Evolutionary conservation across 2,329 filamentous ascomycete species (phyloP).

Genomic region (Coniochaeta sp.): DNA sequence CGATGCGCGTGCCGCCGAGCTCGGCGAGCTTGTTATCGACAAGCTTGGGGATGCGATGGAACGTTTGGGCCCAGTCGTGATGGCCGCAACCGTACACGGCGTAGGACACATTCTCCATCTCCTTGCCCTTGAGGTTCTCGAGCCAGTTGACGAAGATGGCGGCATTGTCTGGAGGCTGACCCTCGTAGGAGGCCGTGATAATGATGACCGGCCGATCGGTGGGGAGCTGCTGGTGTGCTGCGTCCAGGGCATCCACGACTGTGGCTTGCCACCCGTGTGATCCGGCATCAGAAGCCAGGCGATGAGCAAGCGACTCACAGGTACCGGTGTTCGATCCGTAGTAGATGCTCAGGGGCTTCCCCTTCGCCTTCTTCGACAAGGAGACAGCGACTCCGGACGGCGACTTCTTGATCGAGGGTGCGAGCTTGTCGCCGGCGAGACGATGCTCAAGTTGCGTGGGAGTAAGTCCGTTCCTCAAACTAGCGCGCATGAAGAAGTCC

Average conservation of each 20-base stretch:
- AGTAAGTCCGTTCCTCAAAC: slow-evolving; percentile 52
- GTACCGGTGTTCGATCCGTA: slow-evolving; percentile 73
- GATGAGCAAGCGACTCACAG: slow-evolving; percentile 62
- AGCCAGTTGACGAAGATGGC: slow-evolving; percentile 63
- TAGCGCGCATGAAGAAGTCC: slow-evolving; percentile 55
- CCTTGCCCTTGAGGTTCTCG: slow-evolving; percentile 39
- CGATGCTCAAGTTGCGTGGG: slow-evolving; percentile 39
- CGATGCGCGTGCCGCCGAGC: slow-evolving; percentile 39
- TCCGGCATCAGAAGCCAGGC: slow-evolving; percentile 51
- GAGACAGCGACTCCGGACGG: slow-evolving; percentile 29
- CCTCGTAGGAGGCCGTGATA: slow-evolving; percentile 67
- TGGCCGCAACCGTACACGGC: slow-evolving; percentile 64
- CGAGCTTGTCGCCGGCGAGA: slow-evolving; percentile 26
- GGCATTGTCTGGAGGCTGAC: slow-evolving; percentile 67
- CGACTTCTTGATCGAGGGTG: slow-evolving; percentile 29
- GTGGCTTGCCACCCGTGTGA: slow-evolving; percentile 52
- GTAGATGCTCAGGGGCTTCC: slow-evolving; percentile 52
- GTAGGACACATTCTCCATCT: slow-evolving; percentile 52
- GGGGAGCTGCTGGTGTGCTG: slow-evolving; percentile 52
- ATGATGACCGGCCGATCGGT: slow-evolving; percentile 56
- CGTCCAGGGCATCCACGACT: slow-evolving; percentile 51
- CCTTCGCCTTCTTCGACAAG: slow-evolving; percentile 17
- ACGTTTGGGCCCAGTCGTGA: slow-evolving; percentile 50
- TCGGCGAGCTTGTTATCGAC: slow-evolving; percentile 48
- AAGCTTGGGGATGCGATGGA: slow-evolving; percentile 59